Percentiles rank a stretch among this genome's conserved stretches.
phyloP scores from a whole-genome alignment of 2,329 filamentous ascomycete genomes.

The Paecilomyces formosus region DNA sequence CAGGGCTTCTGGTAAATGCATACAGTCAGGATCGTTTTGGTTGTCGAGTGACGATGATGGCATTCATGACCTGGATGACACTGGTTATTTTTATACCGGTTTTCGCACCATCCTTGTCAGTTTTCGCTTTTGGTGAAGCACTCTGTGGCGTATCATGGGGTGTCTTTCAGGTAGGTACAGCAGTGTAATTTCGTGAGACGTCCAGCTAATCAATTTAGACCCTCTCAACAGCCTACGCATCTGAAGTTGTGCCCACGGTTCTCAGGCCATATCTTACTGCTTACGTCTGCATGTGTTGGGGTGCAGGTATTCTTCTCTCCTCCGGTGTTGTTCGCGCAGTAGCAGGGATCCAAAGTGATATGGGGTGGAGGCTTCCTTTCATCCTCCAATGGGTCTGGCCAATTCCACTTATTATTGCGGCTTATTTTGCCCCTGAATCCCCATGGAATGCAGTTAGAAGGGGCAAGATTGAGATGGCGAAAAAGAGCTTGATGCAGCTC shows the following conservation, averaged over 20 bases:
- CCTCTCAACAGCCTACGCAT: constrained; percentile 49
- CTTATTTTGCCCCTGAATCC: constrained; percentile 42
- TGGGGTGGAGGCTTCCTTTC: constrained; percentile 46
- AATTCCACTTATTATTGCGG: constrained; percentile 36
- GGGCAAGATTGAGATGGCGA: constrained; percentile 34
- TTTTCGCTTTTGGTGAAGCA: background rate
- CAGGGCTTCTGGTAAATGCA: constrained; percentile 40
- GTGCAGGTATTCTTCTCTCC: constrained; percentile 48
- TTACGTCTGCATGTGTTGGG: constrained; percentile 52
- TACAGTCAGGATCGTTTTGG: constrained; percentile 50
- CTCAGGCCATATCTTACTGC: constrained; percentile 47
- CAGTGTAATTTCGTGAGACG: constrained; percentile 46
- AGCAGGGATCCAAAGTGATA: constrained; percentile 31
- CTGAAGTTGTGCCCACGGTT: constrained; percentile 39
- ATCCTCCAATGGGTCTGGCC: constrained; percentile 48
- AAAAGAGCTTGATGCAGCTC: constrained; percentile 33
- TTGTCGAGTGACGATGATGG: constrained; percentile 37
- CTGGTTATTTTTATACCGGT: constrained; percentile 41
- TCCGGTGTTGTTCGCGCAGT: constrained; percentile 41
- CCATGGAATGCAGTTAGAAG: constrained; percentile 46
- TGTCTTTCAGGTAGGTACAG: constrained; percentile 18
- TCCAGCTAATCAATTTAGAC: constrained; percentile 53
- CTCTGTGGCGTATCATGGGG: background rate
- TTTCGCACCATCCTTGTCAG: constrained; percentile 29
- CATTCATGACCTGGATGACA: constrained; percentile 28